phyloP scores from a whole-genome alignment of 2,329 filamentous ascomycete species.

The Cladosporium sp. region DNA sequence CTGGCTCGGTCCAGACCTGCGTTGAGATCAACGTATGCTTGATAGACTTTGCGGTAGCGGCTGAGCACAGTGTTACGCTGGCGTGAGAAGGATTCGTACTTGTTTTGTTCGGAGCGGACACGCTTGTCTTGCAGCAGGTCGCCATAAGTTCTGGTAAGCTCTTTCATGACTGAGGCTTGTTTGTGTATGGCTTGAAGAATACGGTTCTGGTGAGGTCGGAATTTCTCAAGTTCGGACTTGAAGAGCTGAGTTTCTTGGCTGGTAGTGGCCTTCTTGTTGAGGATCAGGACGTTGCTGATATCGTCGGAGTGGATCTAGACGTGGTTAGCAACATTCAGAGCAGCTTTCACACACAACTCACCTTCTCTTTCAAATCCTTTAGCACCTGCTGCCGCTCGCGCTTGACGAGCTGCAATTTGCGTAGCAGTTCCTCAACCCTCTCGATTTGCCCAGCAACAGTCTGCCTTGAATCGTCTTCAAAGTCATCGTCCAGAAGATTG shows the following conservation, averaged over 20 bases:
- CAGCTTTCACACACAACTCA: constrained; percentile 37
- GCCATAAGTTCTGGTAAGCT: constrained; percentile 83
- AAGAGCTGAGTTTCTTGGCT: constrained; percentile 92
- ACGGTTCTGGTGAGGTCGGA: constrained; percentile 84
- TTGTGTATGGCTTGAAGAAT: constrained; percentile 93
- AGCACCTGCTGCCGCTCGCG: constrained; percentile 85
- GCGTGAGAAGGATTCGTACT: constrained; percentile 83
- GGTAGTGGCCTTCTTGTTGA: constrained; percentile 95
- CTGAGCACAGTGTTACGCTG: constrained; percentile 76
- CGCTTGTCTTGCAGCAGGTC: constrained; percentile 88
- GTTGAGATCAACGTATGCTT: constrained; percentile 85
- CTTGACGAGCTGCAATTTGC: constrained; percentile 89
- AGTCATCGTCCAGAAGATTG: constrained; percentile 86
- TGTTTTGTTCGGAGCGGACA: constrained; percentile 88
- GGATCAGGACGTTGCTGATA: constrained; percentile 92
- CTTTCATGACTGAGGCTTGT: constrained; percentile 89
- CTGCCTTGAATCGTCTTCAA: constrained; percentile 71
- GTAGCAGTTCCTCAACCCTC: constrained; percentile 82
- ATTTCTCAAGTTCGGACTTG: constrained; percentile 95
- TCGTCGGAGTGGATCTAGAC: constrained; percentile 86
- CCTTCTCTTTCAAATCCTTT: constrained; percentile 97
- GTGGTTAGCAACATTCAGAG: constrained; percentile 14
- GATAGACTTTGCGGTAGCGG: constrained; percentile 85
- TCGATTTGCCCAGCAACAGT: constrained; percentile 87
- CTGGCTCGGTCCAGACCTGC: constrained; percentile 83